A percentile compares a stretch with the other conserved stretches of the same genome.
These are phyloP conservation scores for Magnolia officinalis DNA, from an alignment of 164 flowering plant genomes.

Conservation along the genomic window DNA sequence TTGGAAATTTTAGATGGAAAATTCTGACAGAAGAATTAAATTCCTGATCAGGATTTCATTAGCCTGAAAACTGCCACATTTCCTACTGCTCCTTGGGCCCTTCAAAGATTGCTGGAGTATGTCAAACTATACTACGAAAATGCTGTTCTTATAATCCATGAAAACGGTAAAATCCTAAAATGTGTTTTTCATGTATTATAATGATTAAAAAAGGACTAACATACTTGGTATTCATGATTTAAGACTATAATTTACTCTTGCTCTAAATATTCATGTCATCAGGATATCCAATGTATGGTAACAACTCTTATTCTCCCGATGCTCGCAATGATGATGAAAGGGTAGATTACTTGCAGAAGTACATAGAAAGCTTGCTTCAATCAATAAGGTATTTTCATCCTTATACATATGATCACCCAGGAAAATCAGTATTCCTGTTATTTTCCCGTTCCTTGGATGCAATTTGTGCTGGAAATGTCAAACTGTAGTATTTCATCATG, in stretches of 20 bases:
- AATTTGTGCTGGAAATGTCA: neutral
- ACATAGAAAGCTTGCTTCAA: slow-evolving; percentile 7
- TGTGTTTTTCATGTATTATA: neutral
- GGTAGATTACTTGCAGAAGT: slow-evolving; percentile 1
- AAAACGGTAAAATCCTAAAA: slow-evolving; percentile 8
- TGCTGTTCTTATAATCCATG: slow-evolving; percentile 6
- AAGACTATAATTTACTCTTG: neutral
- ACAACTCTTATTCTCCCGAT: neutral
- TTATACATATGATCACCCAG: neutral
- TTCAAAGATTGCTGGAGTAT: slow-evolving; percentile 7
- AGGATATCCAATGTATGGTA: neutral
- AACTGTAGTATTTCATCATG: too few relatives aligned
- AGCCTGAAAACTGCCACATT: neutral
- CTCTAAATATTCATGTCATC: neutral
- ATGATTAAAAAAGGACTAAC: neutral
- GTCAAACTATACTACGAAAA: slow-evolving; percentile 5
- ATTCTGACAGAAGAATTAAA: neutral
- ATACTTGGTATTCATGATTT: neutral
- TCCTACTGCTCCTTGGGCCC: slow-evolving; percentile 4
- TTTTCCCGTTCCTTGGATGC: neutral
- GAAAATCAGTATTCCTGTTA: too few relatives aligned
- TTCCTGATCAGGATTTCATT: slow-evolving; percentile 3
- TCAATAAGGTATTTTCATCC: slow-evolving; percentile 11
- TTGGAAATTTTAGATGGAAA: neutral
- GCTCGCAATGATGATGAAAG: slow-evolving; percentile 2